Evolutionary conservation across 2,329 filamentous ascomycete genomes (phyloP).

Genomic region (Claviceps paspali): DNA sequence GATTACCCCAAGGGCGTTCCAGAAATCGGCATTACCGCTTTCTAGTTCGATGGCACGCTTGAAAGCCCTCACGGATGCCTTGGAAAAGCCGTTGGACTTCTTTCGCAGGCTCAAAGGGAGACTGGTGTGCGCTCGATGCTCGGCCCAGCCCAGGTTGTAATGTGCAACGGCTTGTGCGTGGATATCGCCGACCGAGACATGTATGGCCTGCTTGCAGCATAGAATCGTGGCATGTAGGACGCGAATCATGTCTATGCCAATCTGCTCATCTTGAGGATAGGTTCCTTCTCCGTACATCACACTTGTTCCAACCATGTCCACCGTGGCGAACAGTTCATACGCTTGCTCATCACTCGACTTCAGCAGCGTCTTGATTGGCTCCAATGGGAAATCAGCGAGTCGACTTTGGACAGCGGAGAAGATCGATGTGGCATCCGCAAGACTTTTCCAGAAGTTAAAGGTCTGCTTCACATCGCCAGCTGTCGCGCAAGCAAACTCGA

Average conservation of each 20-base stretch:
- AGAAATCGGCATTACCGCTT: constrained; percentile 87
- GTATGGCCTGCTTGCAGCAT: constrained; percentile 74
- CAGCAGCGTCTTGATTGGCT: constrained; percentile 43
- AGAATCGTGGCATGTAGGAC: constrained; percentile 61
- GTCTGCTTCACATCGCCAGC: constrained; percentile 46
- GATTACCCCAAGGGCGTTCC: constrained; percentile 87
- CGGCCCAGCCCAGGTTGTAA: constrained; percentile 93
- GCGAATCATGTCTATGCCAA: constrained; percentile 36
- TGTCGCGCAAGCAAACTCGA: constrained; percentile 51
- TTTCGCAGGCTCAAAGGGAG: constrained; percentile 37
- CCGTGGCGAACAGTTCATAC: constrained; percentile 48
- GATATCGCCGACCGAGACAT: constrained; percentile 54
- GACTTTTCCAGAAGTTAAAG: constrained; percentile 91
- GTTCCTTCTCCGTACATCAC: constrained; percentile 29
- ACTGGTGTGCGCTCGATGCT: constrained; percentile 64
- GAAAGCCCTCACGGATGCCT: constrained; percentile 75
- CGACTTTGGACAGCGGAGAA: constrained; percentile 67
- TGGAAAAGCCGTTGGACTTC: constrained; percentile 53
- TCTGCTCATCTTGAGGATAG: constrained; percentile 30
- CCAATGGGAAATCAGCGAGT: constrained; percentile 44
- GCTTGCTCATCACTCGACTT: constrained; percentile 33
- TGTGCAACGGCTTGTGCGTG: constrained; percentile 91
- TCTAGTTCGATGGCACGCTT: constrained; percentile 93
- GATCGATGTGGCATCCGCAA: constrained; percentile 76
- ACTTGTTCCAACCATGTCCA: constrained; percentile 46